Evolutionary conservation across 2,329 filamentous ascomycete species (phyloP).

Genomic region (Davidsoniella australis): DNA sequence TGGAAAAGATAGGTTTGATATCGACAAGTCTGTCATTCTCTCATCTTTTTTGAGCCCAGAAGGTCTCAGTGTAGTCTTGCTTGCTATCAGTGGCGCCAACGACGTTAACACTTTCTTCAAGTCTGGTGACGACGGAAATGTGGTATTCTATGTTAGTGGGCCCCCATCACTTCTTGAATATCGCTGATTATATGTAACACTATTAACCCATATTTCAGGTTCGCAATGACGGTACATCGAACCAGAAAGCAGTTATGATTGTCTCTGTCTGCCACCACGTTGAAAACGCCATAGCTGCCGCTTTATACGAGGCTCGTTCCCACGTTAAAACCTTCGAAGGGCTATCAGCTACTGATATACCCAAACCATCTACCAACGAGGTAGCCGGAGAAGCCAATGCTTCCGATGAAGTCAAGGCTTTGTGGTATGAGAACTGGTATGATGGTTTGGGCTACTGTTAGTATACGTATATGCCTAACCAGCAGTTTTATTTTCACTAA

Average conservation of each 20-base stretch:
- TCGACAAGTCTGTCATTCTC: constrained; percentile 64
- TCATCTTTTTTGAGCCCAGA: constrained; percentile 57
- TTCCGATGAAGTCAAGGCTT: constrained; percentile 31
- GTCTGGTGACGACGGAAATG: constrained; percentile 44
- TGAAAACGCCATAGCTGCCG: constrained; percentile 60
- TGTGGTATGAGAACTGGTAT: constrained; percentile 78
- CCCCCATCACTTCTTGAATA: neutral
- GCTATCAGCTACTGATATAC: neutral
- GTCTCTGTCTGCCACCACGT: constrained; percentile 56
- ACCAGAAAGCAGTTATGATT: constrained; percentile 43
- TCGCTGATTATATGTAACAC: constrained; percentile 11
- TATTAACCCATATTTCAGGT: constrained; percentile 22
- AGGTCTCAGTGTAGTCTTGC: constrained; percentile 58
- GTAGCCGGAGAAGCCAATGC: neutral
- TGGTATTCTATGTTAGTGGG: constrained; percentile 46
- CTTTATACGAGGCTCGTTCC: constrained; percentile 74
- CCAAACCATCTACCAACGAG: neutral
- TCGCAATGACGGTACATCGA: constrained; percentile 46
- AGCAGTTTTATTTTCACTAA: neutral
- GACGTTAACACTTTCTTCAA: constrained; percentile 54
- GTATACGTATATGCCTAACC: constrained; percentile 15
- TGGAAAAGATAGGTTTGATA: constrained; percentile 45
- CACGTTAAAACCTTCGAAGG: constrained; percentile 15
- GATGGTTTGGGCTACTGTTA: constrained; percentile 81
- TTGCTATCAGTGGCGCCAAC: constrained; percentile 60